Base-by-base conservation (phyloP, 2,329 filamentous ascomycete species). In the Dryadomyces sulphureus region DNA sequence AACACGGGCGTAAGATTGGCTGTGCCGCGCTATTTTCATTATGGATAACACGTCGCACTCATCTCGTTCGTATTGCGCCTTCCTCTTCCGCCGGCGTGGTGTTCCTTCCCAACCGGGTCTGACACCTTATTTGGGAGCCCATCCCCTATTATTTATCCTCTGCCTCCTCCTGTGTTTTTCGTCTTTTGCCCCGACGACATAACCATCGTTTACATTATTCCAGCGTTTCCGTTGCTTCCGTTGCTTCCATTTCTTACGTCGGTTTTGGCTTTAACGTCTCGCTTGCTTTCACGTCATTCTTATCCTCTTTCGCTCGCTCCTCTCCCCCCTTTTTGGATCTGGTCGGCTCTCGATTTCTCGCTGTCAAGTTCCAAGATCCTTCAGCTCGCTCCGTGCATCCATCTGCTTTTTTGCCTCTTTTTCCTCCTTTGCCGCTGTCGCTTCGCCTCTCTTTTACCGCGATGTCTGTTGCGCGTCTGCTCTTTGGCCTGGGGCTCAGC, bases 401-500 rank as follows among this genome's bases (percentile, higher is more conserved):
- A n/a, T 30, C 12, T 34, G 17, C 12, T 20, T 41, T 14, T 11
- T 45, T 21, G 36, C 30, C 17, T 36, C 30, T 40, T 14, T 17
- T 21, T 35, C 8, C 35, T 17, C 14, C 35, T 5, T 38, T 17
- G 5, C 7, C 5, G 6, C 5, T 14, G 3, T 14, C 19, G 19
- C 19, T 22, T 32, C 8, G 7, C 24, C 27, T 30, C n/a, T 41
- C 8, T 19, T 6, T 17, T 19, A 14, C 9, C n/a, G n/a, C 16
- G 17, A 17, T 17, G 12, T 11, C 21, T 41, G 24, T 41, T 12
- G 20, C 16, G 4, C 8, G 34, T 8, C 34, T 44, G 27, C 36
- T 45, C 4, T 32, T 47, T 16, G 7, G 47, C 11, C 41, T 52
- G 24, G 46, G 46, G 19, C 45, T 51, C 49, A 7, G 39, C 21